Base-by-base conservation (phyloP, 371 early-diverging fungal genomes). In the Mortierella sp. region DNA sequence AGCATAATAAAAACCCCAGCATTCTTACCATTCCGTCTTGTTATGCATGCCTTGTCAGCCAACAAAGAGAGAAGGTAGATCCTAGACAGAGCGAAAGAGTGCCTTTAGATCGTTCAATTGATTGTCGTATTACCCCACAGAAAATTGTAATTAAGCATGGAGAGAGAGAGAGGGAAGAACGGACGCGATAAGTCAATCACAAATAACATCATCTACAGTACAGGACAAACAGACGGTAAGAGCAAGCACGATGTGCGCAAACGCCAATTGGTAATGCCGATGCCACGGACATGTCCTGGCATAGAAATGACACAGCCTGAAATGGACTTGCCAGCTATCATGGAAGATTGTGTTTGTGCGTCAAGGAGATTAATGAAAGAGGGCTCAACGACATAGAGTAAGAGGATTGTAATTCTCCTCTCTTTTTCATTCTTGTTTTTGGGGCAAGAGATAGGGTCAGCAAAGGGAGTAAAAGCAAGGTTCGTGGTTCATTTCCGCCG, bases 361-460 rank as follows among this genome's bases (percentile, higher is more conserved):
- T 28, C 28, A 57, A 57, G 57, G 57, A 57, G 28, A 57, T 57
- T 57, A 57, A 57, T 61, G 14, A 34, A 61, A 19, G 21, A 61
- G 11, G 6, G 34, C n/a, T n/a, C 24, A 10, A 54, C 0, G 54
- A 54, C n/a, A n/a, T n/a, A 9, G 5, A 9, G n/a, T 24, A 28
- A 59, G 28, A 31, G 61, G 61, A 50, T 50, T 50, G 16, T 14
- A 50, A 50, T 50, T 50, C 61, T 61, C 61, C 31, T 61, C 8
- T n/a, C n/a, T n/a, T n/a, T n/a, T n/a, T n/a, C n/a, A n/a, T n/a
- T n/a, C n/a, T 31, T 31, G 61, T 67, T 67, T 67, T 67, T 37
- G 67, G 67, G 67, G 34, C 43, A 67, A 34, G 61, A 61, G 61
- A 61, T 61, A 34, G 61, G 34, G 55, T 16, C 50, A 14, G 50